Evolutionary conservation across 176 grass and related monocot genomes (phyloP), one percentile per base, ranked within the genome.

Genomic region (Dendrocalamus sinicus): DNA sequence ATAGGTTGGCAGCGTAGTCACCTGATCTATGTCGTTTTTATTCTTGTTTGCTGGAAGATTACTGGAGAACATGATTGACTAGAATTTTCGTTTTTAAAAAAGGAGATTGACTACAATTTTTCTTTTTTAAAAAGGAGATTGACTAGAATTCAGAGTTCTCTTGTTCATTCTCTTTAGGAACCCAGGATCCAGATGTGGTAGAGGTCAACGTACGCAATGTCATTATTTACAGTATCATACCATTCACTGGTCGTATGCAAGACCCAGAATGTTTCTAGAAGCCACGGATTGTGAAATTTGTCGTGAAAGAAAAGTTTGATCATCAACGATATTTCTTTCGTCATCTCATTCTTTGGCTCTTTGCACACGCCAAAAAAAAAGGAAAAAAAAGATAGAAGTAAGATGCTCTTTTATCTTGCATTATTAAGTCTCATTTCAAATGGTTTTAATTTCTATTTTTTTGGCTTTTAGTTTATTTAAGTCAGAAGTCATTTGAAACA

Each of bases 231-330:
- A 55, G 73, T 8, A 46, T n/a, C 58, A 2, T 51, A 3, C 8
- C 24, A 40, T 40, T 30, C 61, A 64, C 24, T 28, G 24, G 50
- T 12, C 7, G 1, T 12, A 19, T 6, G 6, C 17, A 19, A 54
- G 28, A 37, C 72, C 48, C 8, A 39, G 73, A 76, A 76, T 57
- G 73, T 39, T 85, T 70, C 51, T 32, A 69, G n/a, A 81, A 64
- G 24, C 13, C 9, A 9, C 35, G 59, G 8, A 3, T 46, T 2
- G 15, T 73, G 15, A 53, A 54, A 54, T 39, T 61, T 72, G 15
- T 2, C 50, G 1, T 19, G 22, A 67, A 32, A 15, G 8, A 53
- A 6, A 73, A 32, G 0, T 57, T 12, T 40, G 15, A 12, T 58
- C 30, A 3, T 40, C 7, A 58, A 2, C 8, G 14, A 28, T 53